Evolutionary conservation across 139 green algal genomes (phyloP), one percentile per base, ranked within the genome.

Genomic region (Limnomonas spitsbergensis): DNA sequence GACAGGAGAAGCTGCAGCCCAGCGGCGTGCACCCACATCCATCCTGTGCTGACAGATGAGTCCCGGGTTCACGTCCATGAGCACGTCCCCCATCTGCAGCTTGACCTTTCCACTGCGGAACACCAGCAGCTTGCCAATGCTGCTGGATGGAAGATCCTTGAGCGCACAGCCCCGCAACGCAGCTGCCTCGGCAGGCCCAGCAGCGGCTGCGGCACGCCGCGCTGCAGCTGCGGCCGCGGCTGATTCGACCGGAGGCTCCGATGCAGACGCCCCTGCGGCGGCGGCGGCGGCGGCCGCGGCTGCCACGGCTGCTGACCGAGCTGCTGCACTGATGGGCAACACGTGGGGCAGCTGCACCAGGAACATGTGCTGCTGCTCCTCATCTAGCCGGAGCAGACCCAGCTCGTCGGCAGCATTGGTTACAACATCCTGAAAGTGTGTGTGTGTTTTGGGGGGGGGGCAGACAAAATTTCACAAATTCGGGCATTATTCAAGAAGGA

Each of bases 91-190:
- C 24, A 95, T 77, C 56, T 86, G 84, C 80, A 94, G 40, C 86
- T 94, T 93, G 37, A 95, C 88, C 74, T 80, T 83, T 2, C 92
- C 92, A 76, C 86, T 94, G 73, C 84, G 80, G 77, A 89, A 91
- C 52, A 93, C 81, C 73, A 90, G 61, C 82, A 93, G 81, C 84
- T 93, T 89, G 54, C 89, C 89, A 0, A 92, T 77, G 77, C 38
- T 66, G 54, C 88, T 86, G 32, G 66, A 74, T n/a, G 83, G 80
- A 2, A 89, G 39, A 14, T 86, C 79, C 37, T 76, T 76, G 7
- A 76, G 14, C 9, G 35, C 14, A 9, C 35, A 76, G 24, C 35
- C 37, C 9, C 34, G 35, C 7, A 20, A 37, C 9, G n/a, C n/a
- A 31, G n/a, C 66, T 31, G 7, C 69, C 14, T 47, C 14, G 37